These are phyloP conservation scores for Cokeromyces recurvatus DNA, from an alignment of 371 early-diverging fungal genomes.

Conservation along the genomic window DNA sequence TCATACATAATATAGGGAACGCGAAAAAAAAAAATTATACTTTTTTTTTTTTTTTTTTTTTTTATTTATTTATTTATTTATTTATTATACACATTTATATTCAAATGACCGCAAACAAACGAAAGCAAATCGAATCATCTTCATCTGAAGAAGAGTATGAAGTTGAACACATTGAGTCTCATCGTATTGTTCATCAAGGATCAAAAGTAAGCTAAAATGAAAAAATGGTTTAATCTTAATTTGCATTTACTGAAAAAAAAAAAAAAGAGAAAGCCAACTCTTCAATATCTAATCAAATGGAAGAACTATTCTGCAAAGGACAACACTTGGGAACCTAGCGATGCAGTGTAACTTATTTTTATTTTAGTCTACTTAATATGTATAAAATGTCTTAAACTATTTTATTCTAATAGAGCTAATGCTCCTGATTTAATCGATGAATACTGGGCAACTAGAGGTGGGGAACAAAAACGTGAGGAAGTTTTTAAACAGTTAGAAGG, in stretches of 20 bases:
- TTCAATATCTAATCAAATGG: constrained; percentile 14
- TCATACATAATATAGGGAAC: too few species aligned
- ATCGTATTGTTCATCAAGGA: not conserved
- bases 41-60: not conserved
- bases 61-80: not conserved
- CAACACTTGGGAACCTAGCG: constrained; percentile 16
- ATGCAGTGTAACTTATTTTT: constrained; percentile 3
- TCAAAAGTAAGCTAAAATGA: too few species aligned
- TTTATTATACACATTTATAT: not conserved
- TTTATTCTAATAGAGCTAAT: constrained; percentile 1
- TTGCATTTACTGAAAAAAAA: not conserved
- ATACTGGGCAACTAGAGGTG: constrained; percentile 9
- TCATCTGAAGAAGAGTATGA: constrained; percentile 6
- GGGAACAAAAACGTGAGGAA: not conserved
- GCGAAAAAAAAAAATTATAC: too few species aligned
- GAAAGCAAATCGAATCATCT: not conserved
- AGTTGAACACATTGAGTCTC: constrained; percentile 8
- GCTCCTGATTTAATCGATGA: constrained; percentile 3
- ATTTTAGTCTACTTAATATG: not conserved
- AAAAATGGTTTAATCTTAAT: too few species aligned
- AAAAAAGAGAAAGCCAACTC: not conserved
- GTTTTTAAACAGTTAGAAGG: not conserved
- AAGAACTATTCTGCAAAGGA: constrained; percentile 3
- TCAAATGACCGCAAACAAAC: not conserved
- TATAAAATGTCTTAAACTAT: too few species aligned